These are phyloP conservation scores for Cryptococcus deneoformans DNA, from an alignment of 1,284 basidiomycete species.

Conservation along the genomic window DNA sequence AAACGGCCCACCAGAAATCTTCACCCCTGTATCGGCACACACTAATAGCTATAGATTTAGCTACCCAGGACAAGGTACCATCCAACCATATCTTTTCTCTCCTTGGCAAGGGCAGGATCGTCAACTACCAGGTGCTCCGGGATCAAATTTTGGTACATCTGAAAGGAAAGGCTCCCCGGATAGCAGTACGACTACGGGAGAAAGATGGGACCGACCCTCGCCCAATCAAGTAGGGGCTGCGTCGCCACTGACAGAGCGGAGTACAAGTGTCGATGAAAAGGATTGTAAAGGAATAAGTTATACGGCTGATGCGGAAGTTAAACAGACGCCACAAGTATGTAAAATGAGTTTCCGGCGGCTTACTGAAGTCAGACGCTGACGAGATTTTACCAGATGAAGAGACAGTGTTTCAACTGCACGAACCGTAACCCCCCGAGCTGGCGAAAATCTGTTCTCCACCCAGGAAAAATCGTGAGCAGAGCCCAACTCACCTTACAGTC, in stretches of 20 bases:
- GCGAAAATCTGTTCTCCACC: slow-evolving; percentile 8
- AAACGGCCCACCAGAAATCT: slow-evolving; percentile 3
- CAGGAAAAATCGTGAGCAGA: slow-evolving; percentile 12
- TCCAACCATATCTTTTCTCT: slow-evolving; percentile 9
- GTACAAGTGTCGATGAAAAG: neutral
- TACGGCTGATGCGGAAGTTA: slow-evolving; percentile 14
- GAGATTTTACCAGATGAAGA: slow-evolving; percentile 2
- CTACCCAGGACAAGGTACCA: slow-evolving; percentile 3
- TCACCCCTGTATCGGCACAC: slow-evolving; percentile 5
- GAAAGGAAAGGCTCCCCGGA: neutral
- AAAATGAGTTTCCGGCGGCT: neutral
- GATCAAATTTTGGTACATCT: neutral
- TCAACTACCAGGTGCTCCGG: neutral
- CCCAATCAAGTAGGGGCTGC: neutral
- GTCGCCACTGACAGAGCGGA: neutral
- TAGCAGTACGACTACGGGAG: neutral
- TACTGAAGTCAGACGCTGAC: neutral
- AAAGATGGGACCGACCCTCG: neutral
- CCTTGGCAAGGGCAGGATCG: slow-evolving; percentile 4
- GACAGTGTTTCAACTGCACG: slow-evolving; percentile 12
- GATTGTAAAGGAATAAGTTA: neutral
- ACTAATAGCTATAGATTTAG: neutral
- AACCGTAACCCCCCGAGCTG: slow-evolving; percentile 9
- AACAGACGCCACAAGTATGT: slow-evolving; percentile 14
- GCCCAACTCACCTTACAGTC: neutral